phyloP scores from a whole-genome alignment of 2,329 filamentous ascomycete species.

The Exophiala phaeomuriformis region DNA sequence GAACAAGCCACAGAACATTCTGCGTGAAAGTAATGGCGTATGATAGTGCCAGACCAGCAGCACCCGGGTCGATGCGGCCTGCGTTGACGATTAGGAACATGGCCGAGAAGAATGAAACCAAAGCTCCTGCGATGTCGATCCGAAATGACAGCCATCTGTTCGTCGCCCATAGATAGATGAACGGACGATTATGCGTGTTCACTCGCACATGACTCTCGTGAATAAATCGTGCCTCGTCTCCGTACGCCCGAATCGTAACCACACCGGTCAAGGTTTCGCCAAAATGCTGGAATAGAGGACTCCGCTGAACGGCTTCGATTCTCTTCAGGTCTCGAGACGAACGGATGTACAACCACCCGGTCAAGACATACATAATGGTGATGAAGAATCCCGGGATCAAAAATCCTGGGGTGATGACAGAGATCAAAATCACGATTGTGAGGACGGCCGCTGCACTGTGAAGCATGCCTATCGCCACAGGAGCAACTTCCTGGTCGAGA shows the following conservation, averaged over 20 bases:
- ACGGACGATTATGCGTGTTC: conserved; percentile 85
- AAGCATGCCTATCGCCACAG: conserved; percentile 71
- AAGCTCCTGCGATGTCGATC: conserved; percentile 79
- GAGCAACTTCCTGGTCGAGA: conserved; percentile 91
- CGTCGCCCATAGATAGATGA: conserved; percentile 92
- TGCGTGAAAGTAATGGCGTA: conserved; percentile 97
- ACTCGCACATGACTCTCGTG: conserved; percentile 81
- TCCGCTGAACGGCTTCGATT: conserved; percentile 86
- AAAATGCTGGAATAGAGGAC: conserved; percentile 94
- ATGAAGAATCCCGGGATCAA: conserved; percentile 82
- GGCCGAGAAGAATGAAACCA: conserved; percentile 90
- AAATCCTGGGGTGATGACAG: conserved; percentile 82
- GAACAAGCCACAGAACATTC: conserved; percentile 92
- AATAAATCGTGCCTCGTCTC: conserved; percentile 87
- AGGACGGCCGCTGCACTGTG: conserved; percentile 63
- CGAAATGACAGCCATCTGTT: conserved; percentile 95
- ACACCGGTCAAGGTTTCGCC: conserved; percentile 92
- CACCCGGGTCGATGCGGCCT: conserved; percentile 77
- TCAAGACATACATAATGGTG: conserved; percentile 68
- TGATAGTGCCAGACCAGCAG: conserved; percentile 85
- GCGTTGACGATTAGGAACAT: conserved; percentile 81
- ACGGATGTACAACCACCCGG: conserved; percentile 81
- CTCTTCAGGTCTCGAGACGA: conserved; percentile 94
- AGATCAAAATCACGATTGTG: conserved; percentile 82
- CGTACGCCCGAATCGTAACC: conserved; percentile 93